Conservation (phyloP, 352 stramenopile species). For the Elongisporangium anandrum region DNA sequence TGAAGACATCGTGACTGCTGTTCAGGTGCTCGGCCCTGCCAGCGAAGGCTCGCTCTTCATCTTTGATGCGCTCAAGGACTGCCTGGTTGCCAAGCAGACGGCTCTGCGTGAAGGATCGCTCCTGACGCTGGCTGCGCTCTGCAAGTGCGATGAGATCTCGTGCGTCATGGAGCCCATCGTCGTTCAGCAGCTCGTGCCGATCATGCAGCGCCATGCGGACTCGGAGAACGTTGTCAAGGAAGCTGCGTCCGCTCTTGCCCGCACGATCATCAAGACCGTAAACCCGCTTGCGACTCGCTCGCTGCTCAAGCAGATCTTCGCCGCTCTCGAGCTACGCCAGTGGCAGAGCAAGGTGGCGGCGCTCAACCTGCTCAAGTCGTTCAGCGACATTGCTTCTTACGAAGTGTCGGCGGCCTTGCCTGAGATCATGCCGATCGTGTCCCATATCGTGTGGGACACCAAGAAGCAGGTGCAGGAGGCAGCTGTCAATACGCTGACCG, state of each 20-base stretch:
- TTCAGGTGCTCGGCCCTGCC: constrained; percentile 35
- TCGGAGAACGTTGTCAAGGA: constrained; percentile 55
- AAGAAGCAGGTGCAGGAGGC: constrained; percentile 91
- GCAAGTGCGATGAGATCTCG: constrained; percentile 36
- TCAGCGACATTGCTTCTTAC: constrained; percentile 53
- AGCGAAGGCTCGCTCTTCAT: constrained; percentile 35
- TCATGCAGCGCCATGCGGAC: constrained; percentile 65
- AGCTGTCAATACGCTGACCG: constrained; percentile 63
- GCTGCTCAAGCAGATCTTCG: constrained; percentile 58
- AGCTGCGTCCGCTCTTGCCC: constrained; percentile 22
- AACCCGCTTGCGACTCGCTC: constrained; percentile 58
- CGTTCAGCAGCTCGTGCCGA: constrained; percentile 36
- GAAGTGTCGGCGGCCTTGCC: constrained; percentile 82
- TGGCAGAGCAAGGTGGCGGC: constrained; percentile 89
- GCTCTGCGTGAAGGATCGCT: constrained; percentile 49
- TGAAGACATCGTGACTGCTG: constrained; percentile 36
- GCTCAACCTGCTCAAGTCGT: constrained; percentile 75
- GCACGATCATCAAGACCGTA: constrained; percentile 31
- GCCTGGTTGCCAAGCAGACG: constrained; percentile 38
- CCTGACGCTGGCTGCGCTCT: constrained; percentile 32
- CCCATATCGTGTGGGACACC: constrained; percentile 91
- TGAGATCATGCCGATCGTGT: constrained; percentile 88
- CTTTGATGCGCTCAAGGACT: constrained; percentile 36
- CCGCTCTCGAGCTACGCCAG: constrained; percentile 43
- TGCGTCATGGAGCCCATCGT: constrained; percentile 53